Evolutionary conservation across 2,329 filamentous ascomycete genomes (phyloP).

Genomic region (Fusarium devonianum): DNA sequence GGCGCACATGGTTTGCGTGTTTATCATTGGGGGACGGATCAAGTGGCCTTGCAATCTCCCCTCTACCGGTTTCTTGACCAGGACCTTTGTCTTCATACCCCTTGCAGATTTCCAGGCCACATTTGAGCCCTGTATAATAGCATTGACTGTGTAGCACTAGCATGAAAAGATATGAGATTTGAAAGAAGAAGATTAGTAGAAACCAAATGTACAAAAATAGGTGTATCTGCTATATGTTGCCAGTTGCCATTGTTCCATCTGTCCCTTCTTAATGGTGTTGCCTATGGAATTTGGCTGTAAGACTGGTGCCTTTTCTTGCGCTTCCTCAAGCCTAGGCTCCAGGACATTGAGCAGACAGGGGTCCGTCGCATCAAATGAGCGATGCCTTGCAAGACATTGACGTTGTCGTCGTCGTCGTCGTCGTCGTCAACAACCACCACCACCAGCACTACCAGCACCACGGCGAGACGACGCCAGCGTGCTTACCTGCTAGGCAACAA

Average conservation of each 20-base stretch:
- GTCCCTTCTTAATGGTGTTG: no score
- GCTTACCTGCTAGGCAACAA: no score
- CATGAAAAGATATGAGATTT: constrained; percentile 36
- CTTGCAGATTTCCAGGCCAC: constrained; percentile 41
- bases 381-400: background rate
- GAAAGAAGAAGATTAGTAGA: constrained; percentile 19
- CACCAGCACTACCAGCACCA: no score
- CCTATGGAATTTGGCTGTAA: no score
- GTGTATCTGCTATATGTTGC: no score
- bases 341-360: constrained; percentile 13
- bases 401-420: no score
- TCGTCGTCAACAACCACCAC: constrained; percentile 1
- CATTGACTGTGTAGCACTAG: constrained; percentile 44
- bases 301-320: background rate
- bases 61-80: constrained; percentile 41
- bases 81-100: constrained; percentile 42
- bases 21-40: constrained; percentile 46
- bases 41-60: constrained; percentile 47
- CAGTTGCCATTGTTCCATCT: no score
- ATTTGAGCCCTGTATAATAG: constrained; percentile 47
- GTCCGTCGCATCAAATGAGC: constrained; percentile 19
- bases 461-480: no score
- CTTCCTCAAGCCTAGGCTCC: constrained; percentile 2
- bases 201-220: constrained; percentile 20
- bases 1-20: constrained; percentile 61